Percentiles rank a stretch among this genome's conserved stretches.
phyloP scores from a whole-genome alignment of 306 rosid genomes.

The Senna siamea region DNA sequence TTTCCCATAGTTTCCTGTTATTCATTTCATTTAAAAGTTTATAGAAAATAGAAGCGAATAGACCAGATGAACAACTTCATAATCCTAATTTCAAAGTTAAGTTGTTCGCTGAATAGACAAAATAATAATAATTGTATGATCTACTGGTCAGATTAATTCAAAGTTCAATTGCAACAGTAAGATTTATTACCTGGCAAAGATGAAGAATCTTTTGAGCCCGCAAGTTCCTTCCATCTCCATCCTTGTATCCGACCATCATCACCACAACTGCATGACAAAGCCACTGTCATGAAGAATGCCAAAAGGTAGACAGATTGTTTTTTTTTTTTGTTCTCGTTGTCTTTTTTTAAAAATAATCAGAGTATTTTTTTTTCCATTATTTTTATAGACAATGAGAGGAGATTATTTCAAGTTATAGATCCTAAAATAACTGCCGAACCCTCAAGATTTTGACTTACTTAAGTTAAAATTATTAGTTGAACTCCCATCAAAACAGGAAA shows the following conservation, averaged over 20 bases:
- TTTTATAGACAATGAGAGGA: not conserved
- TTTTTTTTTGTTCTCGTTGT: too few species aligned
- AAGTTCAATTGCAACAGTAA: conserved; percentile 27
- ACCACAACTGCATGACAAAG: conserved; percentile 66
- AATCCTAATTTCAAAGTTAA: not conserved
- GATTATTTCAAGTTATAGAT: too few species aligned
- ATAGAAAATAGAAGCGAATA: not conserved
- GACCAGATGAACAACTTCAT: not conserved
- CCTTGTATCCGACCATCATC: conserved; percentile 91
- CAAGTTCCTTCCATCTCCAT: conserved; percentile 86
- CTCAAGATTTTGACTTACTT: not conserved
- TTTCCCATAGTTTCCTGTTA: conserved; percentile 1
- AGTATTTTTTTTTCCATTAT: not conserved
- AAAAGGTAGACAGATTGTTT: conserved; percentile 1
- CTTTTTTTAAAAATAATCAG: not conserved
- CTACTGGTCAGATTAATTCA: conserved; percentile 3
- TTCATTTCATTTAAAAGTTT: not conserved
- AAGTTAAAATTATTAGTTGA: not conserved
- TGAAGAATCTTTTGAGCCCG: conserved; percentile 46
- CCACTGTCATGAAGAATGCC: conserved; percentile 26
- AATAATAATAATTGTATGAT: not conserved
- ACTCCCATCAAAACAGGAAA: not conserved
- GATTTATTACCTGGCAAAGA: conserved; percentile 56
- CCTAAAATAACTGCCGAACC: not conserved
- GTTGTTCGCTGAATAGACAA: not conserved